Base-by-base conservation (phyloP, 305 asterid species). In the Solanum aculeatissimum region DNA sequence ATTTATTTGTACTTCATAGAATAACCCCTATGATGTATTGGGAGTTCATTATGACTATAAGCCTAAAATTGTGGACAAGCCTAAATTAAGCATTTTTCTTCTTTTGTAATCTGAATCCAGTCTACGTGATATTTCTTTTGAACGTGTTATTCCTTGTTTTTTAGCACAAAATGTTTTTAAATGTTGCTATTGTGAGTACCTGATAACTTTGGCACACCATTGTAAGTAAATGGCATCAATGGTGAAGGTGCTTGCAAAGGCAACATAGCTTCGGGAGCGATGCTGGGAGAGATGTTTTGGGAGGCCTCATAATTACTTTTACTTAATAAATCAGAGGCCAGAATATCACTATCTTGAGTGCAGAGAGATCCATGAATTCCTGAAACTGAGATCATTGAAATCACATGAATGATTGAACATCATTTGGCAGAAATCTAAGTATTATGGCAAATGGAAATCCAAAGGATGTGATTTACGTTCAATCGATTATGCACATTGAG, bases 181-280 rank as follows among this genome's bases (percentile, higher is more conserved):
- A 7, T 16, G 21, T 75, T 45, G 60, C 40, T 65, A 2, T 11
- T 54, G 3, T 10, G 51, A 69, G 1, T 85, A 88, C 92, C 88
- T 84, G 92, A 89, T 85, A 89, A 86, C 14, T 82, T 86, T 72
- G 92, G 89, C 49, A 77, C 71, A 12, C 81, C 62, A 19, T 84
- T 85, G 57, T 84, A 51, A 9, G 81, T 84, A 78, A 65, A 88
- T 68, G 90, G 90, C 71, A 83, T 71, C 82, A 86, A 23, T 49
- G 90, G 88, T 45, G 89, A 62, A 62, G 88, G 90, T 58, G 88
- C 85, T 79, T 58, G 70, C 65, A 63, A 27, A n/a, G 85, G 81
- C 1, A 54, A 35, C 66, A 69, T 70, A 29, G 88, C 62, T 16
- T 81, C 82, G 14, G 80, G 83, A 66, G 84, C 85, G 21, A 53